Base-by-base conservation (phyloP, 1,139 yeast species). In the Sugiyamaella castrensis region DNA sequence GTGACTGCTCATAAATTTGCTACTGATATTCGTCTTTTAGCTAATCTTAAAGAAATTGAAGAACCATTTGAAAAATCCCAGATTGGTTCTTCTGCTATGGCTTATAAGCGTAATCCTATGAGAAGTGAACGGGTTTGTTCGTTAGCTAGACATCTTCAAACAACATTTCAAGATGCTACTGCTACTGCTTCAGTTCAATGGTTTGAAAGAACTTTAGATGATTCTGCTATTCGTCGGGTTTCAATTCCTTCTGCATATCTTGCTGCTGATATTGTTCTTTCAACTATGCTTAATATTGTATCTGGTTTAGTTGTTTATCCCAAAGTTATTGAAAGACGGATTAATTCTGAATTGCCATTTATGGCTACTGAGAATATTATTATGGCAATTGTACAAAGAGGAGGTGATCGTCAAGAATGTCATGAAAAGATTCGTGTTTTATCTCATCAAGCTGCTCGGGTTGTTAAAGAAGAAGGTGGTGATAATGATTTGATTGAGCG, bases 81-180 rank as follows among this genome's bases (percentile, higher is more conserved):
- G 76, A 92, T 92, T 67, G 99, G 99, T 37, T 91, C 98, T 16
- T 81, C 91, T 52, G 98, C 98, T 37, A 92, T 92, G 99, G 99
- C 99, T 28, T 92, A 92, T 77, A 92, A 92, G 80, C 87, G 99
- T 75, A 92, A 92, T 76, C 99, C 99, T 70, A 92, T 92, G 99
- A 85, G 99, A 76, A 85, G 94, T 67, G 99, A 92, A 75, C 84
- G 99, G 70, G 98, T 92, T 53, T 92, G 99, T 74, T 92, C 98
- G 26, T 79, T 94, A 60, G 82, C 98, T 27, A 87, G 98, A 76
- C 98, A 92, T 71, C 72, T 92, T 71, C 96, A 96, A 59, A 85
- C 96, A 16, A 76, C 89, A 62, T 85, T 85, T 74, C 88, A 79
- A 66, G 98, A 92, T 70, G 95, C 97, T 47, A 84, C 92, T 60